Evolutionary conservation across 352 stramenopile genomes (phyloP), one percentile per base, ranked within the genome.

Genomic region (Pythium phragmitis): DNA sequence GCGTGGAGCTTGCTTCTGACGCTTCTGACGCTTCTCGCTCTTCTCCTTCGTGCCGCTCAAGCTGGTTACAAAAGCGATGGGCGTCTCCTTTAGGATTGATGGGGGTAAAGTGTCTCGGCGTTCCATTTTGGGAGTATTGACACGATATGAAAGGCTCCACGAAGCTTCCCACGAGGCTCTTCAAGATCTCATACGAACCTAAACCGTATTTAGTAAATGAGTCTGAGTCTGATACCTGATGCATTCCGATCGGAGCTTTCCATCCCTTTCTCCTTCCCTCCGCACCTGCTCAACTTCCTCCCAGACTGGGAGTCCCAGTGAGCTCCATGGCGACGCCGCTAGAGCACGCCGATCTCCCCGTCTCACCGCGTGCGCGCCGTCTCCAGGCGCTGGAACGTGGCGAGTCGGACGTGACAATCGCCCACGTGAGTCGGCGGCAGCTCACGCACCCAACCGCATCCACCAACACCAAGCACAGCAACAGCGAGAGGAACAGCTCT

Each of bases 181-280:
- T 49, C 12, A 4, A 49, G 43, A 49, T 49, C 43, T 49, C 43
- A 49, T 49, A 30, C 43, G 43, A 50, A 50, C 43, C 14, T 50
- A 50, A 23, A 12, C 4, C 17, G 43, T 21, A 47, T n/a, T 46
- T 48, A 28, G 6, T 7, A 7, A 16, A 37, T 60, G 53, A 50
- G 26, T 60, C 53, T 60, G 53, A 50, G 12, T 39, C 50, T 55
- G 39, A 46, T 46, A 21, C 7, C 39, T 21, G 39, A 46, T 46
- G 9, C 13, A n/a, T 2, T 46, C 17, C 13, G 13, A 19, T 19
- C 39, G 0, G 7, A 39, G 34, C 34, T 46, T 6, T 17, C 8
- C 39, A 6, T 39, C 34, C 34, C 39, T 7, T 19, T 46, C 39
- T 7, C 11, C 16, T 14, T 46, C 13, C 14, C 6, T 46, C 7